Conservation (phyloP, 2,329 filamentous ascomycete species). For the Tricladium varicosporioides region DNA sequence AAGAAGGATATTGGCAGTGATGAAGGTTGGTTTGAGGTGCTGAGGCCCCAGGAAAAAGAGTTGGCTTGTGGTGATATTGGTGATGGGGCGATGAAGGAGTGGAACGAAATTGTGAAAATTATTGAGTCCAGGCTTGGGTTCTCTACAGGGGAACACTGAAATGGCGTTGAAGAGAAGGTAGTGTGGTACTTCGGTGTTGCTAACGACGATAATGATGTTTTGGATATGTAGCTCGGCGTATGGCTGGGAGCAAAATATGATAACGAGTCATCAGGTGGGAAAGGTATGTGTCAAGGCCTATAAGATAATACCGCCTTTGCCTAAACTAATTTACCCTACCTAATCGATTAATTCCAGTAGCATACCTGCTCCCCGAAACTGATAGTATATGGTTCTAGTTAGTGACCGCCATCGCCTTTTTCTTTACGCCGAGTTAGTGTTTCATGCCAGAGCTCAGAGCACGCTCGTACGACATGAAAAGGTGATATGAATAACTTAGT, state of each 20-base stretch:
- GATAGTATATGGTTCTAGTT: too few relatives aligned
- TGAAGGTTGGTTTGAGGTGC: slow-evolving; percentile 64
- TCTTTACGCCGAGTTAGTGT: too few relatives aligned
- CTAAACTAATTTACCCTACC: too few relatives aligned
- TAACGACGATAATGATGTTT: background rate
- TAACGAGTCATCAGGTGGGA: background rate
- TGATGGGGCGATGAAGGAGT: slow-evolving; percentile 79
- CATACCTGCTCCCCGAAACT: too few relatives aligned
- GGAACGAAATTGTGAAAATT: slow-evolving; percentile 68
- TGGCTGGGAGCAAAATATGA: background rate
- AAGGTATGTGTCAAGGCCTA: background rate
- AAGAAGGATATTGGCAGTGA: slow-evolving; percentile 65
- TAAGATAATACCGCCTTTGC: background rate
- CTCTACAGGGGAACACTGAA: too few relatives aligned
- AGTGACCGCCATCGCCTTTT: too few relatives aligned
- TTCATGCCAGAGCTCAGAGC: too few relatives aligned
- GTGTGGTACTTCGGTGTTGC: background rate
- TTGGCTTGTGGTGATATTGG: slow-evolving; percentile 85
- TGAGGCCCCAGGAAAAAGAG: slow-evolving; percentile 71
- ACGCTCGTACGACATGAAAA: too few relatives aligned
- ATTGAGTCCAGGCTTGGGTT: slow-evolving; percentile 50
- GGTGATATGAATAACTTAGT: too few relatives aligned
- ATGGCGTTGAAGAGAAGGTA: too few relatives aligned
- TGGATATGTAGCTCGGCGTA: background rate
- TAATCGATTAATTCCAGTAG: too few relatives aligned